Percentiles rank a stretch among this genome's conserved stretches.
Conservation (phyloP, 2,329 filamentous ascomycete genomes). For the Malbranchea zuffiana region DNA sequence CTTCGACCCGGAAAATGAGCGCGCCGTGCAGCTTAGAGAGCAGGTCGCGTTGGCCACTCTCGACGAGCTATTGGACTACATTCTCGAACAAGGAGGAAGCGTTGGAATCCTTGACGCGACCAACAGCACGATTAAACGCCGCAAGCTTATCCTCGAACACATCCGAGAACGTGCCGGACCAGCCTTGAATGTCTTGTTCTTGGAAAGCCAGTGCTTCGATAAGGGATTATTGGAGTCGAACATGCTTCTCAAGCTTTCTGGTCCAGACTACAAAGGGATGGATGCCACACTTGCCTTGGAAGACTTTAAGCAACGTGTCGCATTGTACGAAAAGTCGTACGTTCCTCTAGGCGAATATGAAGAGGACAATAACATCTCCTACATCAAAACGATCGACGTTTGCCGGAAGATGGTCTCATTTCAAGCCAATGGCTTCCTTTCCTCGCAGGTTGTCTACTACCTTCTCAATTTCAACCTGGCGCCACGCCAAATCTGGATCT, state of each 20-base stretch:
- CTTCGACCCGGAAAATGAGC: slow-evolving; percentile 81
- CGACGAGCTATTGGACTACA: slow-evolving; percentile 83
- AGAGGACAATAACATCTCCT: slow-evolving; percentile 81
- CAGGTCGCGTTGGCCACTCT: slow-evolving; percentile 86
- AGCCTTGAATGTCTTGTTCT: slow-evolving; percentile 78
- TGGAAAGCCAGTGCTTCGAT: slow-evolving; percentile 88
- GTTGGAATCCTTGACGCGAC: slow-evolving; percentile 95
- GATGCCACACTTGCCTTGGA: slow-evolving; percentile 73
- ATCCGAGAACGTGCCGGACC: slow-evolving; percentile 75
- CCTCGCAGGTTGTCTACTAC: slow-evolving; percentile 85
- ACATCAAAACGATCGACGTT: slow-evolving; percentile 96
- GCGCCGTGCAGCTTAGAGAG: slow-evolving; percentile 72
- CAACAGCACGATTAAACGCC: slow-evolving; percentile 82
- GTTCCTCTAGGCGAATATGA: slow-evolving; percentile 83
- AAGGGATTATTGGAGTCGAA: slow-evolving; percentile 79
- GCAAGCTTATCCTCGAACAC: slow-evolving; percentile 70
- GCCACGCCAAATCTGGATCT: slow-evolving; percentile 96
- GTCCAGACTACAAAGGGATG: slow-evolving; percentile 90
- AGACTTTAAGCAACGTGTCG: slow-evolving; percentile 88
- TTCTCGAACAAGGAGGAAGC: slow-evolving; percentile 68
- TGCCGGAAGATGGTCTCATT: slow-evolving; percentile 87
- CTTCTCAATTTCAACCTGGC: slow-evolving; percentile 94
- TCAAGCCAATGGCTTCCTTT: slow-evolving; percentile 82
- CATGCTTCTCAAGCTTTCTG: slow-evolving; percentile 91
- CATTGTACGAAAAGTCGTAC: slow-evolving; percentile 89